Base-by-base conservation (phyloP, 129 eudicot genomes). In the Helichrysum umbraculigerum region DNA sequence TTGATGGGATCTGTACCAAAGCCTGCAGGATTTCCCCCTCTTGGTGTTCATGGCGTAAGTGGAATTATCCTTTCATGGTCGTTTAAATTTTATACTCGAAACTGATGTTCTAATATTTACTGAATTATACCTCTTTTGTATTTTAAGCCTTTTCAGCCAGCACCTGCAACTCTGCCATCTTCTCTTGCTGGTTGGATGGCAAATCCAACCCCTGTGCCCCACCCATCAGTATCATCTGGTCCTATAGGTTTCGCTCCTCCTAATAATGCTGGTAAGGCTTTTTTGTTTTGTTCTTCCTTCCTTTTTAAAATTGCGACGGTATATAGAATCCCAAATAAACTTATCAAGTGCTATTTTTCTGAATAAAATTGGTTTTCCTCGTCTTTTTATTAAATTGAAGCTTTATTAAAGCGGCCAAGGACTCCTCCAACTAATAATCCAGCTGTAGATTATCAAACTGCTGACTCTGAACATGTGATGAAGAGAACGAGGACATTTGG, bases 101-200 rank as follows among this genome's bases (percentile, higher is more conserved):
- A 30, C 10, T 7, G 54, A 22, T 34, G 37, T 41, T 51, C 63
- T 59, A 78, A 78, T 33, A 19, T 35, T 34, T 62, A 16, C 29
- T 20, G 15, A 14, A 30, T 50, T 77, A 72, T 70, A 8, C 47
- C 20, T 44, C 28, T 57, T 72, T 71, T 47, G 73, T 76, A 62
- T 21, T 54, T 78, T 3, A 72, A 88, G 97, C 92, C 95, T 77
- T 88, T 88, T 77, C 97, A 88, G 87, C 80, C 83, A 41, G 85
- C 85, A 72, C 95, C 87, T 35, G 87, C 90, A 60, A 83, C 95
- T 76, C 76, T 88, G 84, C 86, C 90, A n/a, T 79, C 92, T 71
- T 76, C 95, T 68, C 88, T 87, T 69, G 86, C 95, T 34, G 97
- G 95, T 32, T 91, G 95, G 97, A 88, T 91, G 90, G 86, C 92